Percentiles rank a stretch among this genome's conserved stretches.
Evolutionary conservation across 306 rosid genomes (phyloP).

Genomic region (Rosa rugosa): DNA sequence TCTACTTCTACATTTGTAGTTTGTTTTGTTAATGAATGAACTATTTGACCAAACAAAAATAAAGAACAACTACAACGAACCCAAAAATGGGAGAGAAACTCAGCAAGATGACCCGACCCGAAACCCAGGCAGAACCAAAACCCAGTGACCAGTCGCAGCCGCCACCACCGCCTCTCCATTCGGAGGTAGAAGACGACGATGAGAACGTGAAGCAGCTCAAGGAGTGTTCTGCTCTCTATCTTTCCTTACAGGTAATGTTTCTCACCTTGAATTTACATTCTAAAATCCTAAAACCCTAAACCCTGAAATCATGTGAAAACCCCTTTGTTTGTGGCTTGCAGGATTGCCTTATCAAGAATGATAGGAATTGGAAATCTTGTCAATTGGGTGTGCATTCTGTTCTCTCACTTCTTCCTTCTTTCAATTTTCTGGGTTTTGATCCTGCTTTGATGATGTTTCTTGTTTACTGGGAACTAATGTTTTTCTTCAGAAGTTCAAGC

Average conservation of each 20-base stretch:
- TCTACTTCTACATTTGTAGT: too few species aligned
- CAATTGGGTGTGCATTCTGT: conserved; percentile 46
- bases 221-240: conserved; percentile 68
- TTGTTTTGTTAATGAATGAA: too few species aligned
- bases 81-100: not conserved
- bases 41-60: too few species aligned
- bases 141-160: conserved; percentile 17
- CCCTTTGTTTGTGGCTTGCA: conserved; percentile 24
- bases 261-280: not conserved
- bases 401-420: not conserved
- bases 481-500: conserved; percentile 55
- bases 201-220: conserved; percentile 80
- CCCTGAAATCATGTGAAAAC: conserved; percentile 7
- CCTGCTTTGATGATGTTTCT: not conserved
- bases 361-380: conserved; percentile 82
- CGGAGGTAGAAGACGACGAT: conserved; percentile 66
- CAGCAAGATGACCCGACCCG: conserved; percentile 28
- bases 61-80: not conserved
- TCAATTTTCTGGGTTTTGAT: not conserved
- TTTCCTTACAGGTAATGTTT: conserved; percentile 63
- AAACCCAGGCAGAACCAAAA: not conserved
- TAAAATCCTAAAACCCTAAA: conserved; percentile 44
- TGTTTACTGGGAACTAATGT: not conserved
- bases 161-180: conserved; percentile 40
- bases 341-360: conserved; percentile 66